Conservation (phyloP, 202 grass and related monocot genomes). For the Dendrocalamus latiflorus region DNA sequence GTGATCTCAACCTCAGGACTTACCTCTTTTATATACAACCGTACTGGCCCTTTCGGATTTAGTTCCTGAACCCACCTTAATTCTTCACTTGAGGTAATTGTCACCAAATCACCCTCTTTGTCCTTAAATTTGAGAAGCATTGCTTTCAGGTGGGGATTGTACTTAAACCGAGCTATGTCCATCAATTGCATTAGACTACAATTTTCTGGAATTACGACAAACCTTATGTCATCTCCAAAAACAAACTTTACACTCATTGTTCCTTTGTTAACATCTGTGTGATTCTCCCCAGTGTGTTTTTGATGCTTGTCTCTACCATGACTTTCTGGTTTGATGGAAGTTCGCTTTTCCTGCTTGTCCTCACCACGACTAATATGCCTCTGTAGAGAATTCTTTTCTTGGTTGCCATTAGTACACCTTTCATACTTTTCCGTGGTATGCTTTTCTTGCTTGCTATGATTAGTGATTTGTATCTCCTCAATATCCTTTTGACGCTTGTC, state of each 20-base stretch:
- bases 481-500: constrained; percentile 30
- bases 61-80: constrained; percentile 63
- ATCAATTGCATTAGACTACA: constrained; percentile 53
- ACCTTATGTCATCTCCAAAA: constrained; percentile 72
- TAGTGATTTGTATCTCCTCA: constrained; percentile 8
- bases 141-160: constrained; percentile 56
- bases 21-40: constrained; percentile 61
- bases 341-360: constrained; percentile 21
- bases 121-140: constrained; percentile 81
- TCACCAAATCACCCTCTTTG: constrained; percentile 73
- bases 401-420: neutral
- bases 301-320: constrained; percentile 38
- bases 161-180: constrained; percentile 64
- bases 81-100: constrained; percentile 74
- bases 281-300: constrained; percentile 22
- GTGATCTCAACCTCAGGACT: constrained; percentile 51
- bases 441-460: constrained; percentile 17
- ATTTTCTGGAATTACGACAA: constrained; percentile 53
- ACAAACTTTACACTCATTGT: constrained; percentile 60
- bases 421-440: neutral
- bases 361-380: neutral
- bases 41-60: constrained; percentile 42
- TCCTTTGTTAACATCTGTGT: constrained; percentile 28
- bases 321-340: neutral
- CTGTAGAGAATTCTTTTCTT: constrained; percentile 4